Base-by-base conservation (phyloP, 2,329 filamentous ascomycete genomes). In the Neofusicoccum umdonicola region DNA sequence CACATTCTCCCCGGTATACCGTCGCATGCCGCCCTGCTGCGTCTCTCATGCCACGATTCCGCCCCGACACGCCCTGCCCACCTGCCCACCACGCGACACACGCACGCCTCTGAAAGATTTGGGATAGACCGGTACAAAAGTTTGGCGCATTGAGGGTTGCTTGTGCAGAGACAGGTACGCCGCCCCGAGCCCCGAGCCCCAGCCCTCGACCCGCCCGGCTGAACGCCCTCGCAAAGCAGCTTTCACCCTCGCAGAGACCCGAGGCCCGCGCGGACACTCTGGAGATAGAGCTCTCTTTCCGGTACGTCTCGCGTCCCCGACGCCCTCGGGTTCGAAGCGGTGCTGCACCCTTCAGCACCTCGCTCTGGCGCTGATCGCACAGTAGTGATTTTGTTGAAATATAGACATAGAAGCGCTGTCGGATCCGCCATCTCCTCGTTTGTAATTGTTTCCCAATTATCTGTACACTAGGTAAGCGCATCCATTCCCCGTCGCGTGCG, bases 121-220 rank as follows among this genome's bases (percentile, higher is more conserved):
- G 76, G 76, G 75, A 77, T 78, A 78, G 76, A 78, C 68, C 71
- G 74, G 75, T 70, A 76, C 50, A 77, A 73, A 64, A 75, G 69
- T 74, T 77, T 71, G 74, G 75, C 73, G 75, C 72, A 74, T 75
- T 66, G 62, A 54, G 35, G 39, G 27, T 64, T 64, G 51, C 61
- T 56, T 56, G 60, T 56, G 50, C 61, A 31, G 45, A 45, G 41
- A 51, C 39, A 63, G 61, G 61, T 63, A 56, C 61, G n/a, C 39
- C 19, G 27, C 35, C 12, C 19, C 4, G 27, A 13, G 17, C 39
- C 9, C 50, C 50, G 13, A n/a, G 50, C 15, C 61, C 31, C 1
- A 19, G 37, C 37, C 54, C 54, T 37, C 5, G 37, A 44, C 8
- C 13, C 39, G 2, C 27, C 39, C 48, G 17, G 61, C 61, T 63